Percentiles rank a stretch among this genome's conserved stretches.
phyloP scores from a whole-genome alignment of 306 rosid genomes.

The Prunus fruticosa region DNA sequence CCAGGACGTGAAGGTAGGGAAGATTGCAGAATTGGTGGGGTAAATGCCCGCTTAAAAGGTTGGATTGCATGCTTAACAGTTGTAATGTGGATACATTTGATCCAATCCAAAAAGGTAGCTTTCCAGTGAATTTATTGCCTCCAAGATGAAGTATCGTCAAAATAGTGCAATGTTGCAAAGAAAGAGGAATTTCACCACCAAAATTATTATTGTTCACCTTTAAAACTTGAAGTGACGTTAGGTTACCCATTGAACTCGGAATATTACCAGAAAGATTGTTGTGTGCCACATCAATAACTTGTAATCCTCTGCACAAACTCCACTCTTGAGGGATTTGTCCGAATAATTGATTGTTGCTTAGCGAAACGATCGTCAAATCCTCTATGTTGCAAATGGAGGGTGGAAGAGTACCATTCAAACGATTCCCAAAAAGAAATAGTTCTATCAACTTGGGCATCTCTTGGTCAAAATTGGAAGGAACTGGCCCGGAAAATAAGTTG shows the following conservation, averaged over 20 bases:
- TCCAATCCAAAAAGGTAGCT: neutral
- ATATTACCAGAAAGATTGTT: neutral
- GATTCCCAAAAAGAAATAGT: neutral
- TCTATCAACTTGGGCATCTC: neutral
- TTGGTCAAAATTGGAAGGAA: neutral
- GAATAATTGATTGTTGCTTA: neutral
- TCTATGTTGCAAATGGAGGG: neutral
- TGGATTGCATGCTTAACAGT: neutral
- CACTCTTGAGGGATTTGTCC: neutral
- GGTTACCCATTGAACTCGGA: neutral
- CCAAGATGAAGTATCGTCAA: neutral
- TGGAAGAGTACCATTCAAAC: neutral
- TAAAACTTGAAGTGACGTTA: fast-evolving
- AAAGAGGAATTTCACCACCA: neutral
- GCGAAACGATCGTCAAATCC: fast-evolving
- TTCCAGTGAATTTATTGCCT: neutral
- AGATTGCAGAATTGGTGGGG: neutral
- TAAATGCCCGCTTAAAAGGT: neutral
- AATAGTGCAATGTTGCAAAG: neutral
- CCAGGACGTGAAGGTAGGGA: neutral
- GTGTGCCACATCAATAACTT: neutral
- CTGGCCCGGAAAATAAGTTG: neutral
- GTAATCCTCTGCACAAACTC: fast-evolving
- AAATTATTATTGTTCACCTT: neutral
- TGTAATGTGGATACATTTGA: neutral